phyloP scores from a whole-genome alignment of 2,329 filamentous ascomycete species.

The Xylariaceae sp. region DNA sequence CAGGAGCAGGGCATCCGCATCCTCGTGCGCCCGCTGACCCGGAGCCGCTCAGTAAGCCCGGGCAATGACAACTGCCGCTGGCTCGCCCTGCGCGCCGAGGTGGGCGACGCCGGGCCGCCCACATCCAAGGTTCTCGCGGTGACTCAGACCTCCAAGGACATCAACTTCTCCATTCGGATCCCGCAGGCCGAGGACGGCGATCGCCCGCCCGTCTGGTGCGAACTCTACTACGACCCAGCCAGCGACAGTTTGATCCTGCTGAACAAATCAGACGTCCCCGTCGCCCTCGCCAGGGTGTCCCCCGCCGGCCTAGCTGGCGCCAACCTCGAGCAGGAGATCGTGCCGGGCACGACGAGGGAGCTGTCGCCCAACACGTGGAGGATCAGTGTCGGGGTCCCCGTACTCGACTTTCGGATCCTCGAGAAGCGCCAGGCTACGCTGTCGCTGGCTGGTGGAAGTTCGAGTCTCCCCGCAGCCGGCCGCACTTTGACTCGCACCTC shows the following conservation, averaged over 20 bases:
- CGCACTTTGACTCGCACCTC: slow-evolving; percentile 32
- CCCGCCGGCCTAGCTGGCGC: slow-evolving; percentile 31
- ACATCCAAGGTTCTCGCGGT: slow-evolving; percentile 51
- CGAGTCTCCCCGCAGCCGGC: slow-evolving; percentile 19
- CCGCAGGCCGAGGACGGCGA: slow-evolving; percentile 36
- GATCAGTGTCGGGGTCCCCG: slow-evolving; percentile 41
- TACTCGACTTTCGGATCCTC: slow-evolving; percentile 51
- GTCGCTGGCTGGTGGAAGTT: slow-evolving; percentile 24
- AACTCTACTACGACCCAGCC: slow-evolving; percentile 52
- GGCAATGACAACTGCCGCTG: slow-evolving; percentile 50
- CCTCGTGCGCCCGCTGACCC: slow-evolving; percentile 46
- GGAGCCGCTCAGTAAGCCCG: slow-evolving; percentile 47
- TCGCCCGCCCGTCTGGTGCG: slow-evolving; percentile 48
- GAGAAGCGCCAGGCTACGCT: slow-evolving; percentile 43
- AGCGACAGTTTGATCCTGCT: slow-evolving; percentile 51
- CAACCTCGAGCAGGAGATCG: slow-evolving; percentile 36
- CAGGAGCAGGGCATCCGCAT: slow-evolving; percentile 50
- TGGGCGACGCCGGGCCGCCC: slow-evolving; percentile 42
- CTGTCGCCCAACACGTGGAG: slow-evolving; percentile 50
- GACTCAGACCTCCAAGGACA: slow-evolving; percentile 51
- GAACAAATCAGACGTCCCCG: slow-evolving; percentile 48
- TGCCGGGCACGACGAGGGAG: slow-evolving; percentile 36
- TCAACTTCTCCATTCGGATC: slow-evolving; percentile 52
- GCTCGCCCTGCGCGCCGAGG: slow-evolving; percentile 48
- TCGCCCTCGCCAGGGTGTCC: slow-evolving; percentile 40